Evolutionary conservation across 2,329 filamentous ascomycete species (phyloP).

Genomic region (Dothideomycetes sp.): DNA sequence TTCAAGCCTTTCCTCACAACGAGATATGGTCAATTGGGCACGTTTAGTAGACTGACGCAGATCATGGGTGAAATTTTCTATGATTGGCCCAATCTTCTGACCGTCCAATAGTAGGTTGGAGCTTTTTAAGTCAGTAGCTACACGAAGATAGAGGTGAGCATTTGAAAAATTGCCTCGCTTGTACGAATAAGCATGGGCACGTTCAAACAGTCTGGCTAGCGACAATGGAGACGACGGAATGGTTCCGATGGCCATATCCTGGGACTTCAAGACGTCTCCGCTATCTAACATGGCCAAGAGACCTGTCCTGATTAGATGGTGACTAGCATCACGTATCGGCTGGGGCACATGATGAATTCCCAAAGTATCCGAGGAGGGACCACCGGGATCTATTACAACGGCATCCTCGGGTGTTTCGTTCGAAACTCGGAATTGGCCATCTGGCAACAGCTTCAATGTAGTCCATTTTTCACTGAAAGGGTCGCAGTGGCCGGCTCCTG

Average conservation of each 20-base stretch:
- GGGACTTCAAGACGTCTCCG: too few relatives aligned
- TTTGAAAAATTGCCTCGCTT: slow-evolving; percentile 6
- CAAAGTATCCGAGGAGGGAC: too few relatives aligned
- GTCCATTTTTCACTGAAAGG: slow-evolving; percentile 5
- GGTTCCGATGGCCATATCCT: too few relatives aligned
- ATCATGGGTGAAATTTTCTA: slow-evolving; percentile 65
- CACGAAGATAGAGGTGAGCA: background rate
- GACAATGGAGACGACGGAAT: too few relatives aligned
- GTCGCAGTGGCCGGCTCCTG: background rate
- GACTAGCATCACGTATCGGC: too few relatives aligned
- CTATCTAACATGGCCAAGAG: slow-evolving; percentile 1
- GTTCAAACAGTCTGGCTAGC: slow-evolving; percentile 5
- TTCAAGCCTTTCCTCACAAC: slow-evolving; percentile 70
- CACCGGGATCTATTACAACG: too few relatives aligned
- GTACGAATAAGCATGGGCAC: slow-evolving; percentile 4
- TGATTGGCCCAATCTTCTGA: too few relatives aligned
- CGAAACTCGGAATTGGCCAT: too few relatives aligned
- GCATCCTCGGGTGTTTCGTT: too few relatives aligned
- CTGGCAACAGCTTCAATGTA: background rate
- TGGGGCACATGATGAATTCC: too few relatives aligned
- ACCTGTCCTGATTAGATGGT: background rate
- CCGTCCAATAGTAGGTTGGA: too few relatives aligned
- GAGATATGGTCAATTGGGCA: slow-evolving; percentile 46
- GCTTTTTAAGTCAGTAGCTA: background rate
- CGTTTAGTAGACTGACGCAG: slow-evolving; percentile 9